These are phyloP conservation scores for Pleurotus citrinopileatus DNA, from an alignment of 768 basidiomycete species.

Conservation along the genomic window DNA sequence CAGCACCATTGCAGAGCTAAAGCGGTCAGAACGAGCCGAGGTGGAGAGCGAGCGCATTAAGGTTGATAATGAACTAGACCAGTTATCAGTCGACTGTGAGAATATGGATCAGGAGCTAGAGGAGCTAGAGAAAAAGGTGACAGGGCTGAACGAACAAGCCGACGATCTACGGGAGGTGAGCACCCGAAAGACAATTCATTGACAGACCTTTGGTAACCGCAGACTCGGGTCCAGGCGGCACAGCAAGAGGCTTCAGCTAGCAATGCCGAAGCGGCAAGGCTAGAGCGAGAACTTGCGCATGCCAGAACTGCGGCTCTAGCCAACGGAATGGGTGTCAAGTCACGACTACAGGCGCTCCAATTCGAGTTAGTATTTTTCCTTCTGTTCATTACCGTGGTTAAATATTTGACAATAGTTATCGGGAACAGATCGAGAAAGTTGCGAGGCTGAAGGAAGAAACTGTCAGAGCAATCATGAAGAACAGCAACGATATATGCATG, in stretches of 20 bases:
- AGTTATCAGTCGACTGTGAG: conserved; percentile 73
- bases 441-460: conserved; percentile 76
- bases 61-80: conserved; percentile 82
- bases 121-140: conserved; percentile 73
- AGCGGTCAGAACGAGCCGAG: conserved; percentile 63
- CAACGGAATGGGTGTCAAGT: conserved; percentile 81
- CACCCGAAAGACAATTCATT: conserved; percentile 12
- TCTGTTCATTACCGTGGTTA: conserved; percentile 9
- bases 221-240: conserved; percentile 48
- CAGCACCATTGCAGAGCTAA: conserved; percentile 65
- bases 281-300: conserved; percentile 72
- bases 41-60: conserved; percentile 78
- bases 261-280: conserved; percentile 58
- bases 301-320: conserved; percentile 75
- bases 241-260: conserved; percentile 73
- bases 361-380: conserved; percentile 54
- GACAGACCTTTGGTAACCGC: conserved; percentile 1
- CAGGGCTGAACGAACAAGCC: conserved; percentile 67
- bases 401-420: conserved; percentile 46
- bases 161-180: conserved; percentile 79
- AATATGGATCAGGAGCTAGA: conserved; percentile 76
- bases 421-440: conserved; percentile 76
- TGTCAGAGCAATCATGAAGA: conserved; percentile 78
- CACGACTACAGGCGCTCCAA: conserved; percentile 70
- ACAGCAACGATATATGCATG: conserved; percentile 76